phyloP scores from a whole-genome alignment of 768 basidiomycete species.

The Crucibulum laeve region DNA sequence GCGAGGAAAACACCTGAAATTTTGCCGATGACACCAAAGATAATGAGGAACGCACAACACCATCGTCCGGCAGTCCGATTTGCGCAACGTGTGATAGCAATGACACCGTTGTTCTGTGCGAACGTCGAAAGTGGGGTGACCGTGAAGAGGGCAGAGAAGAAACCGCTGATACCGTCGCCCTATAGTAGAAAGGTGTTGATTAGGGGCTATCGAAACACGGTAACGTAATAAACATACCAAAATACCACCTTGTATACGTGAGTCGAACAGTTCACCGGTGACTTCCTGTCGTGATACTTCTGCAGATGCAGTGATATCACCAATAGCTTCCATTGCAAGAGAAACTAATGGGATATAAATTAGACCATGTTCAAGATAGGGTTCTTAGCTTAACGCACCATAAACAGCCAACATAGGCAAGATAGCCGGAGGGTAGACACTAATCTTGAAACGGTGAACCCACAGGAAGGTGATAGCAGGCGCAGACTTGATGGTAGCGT shows the following conservation, averaged over 20 bases:
- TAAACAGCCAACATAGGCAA: conserved; percentile 40
- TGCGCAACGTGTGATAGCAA: conserved; percentile 81
- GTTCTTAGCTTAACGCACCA: conserved; percentile 10
- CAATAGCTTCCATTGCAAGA: conserved; percentile 78
- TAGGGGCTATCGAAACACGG: conserved; percentile 35
- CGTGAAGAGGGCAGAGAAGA: conserved; percentile 77
- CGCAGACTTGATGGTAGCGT: conserved; percentile 56
- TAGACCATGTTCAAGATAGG: not conserved
- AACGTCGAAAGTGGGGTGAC: conserved; percentile 79
- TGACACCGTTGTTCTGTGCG: conserved; percentile 82
- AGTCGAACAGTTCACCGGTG: conserved; percentile 73
- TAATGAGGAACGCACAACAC: conserved; percentile 76
- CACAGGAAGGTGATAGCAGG: conserved; percentile 83
- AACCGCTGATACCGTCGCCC: conserved; percentile 80
- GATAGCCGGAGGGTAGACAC: conserved; percentile 69
- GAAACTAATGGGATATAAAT: conserved; percentile 40
- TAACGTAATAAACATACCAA: conserved; percentile 37
- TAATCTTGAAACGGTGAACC: conserved; percentile 75
- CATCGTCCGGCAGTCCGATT: conserved; percentile 74
- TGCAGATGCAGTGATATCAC: conserved; percentile 78
- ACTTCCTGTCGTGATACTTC: conserved; percentile 78
- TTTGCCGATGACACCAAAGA: conserved; percentile 80
- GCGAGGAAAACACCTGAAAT: conserved; percentile 81
- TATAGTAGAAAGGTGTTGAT: conserved; percentile 30
- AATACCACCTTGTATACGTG: conserved; percentile 79